Evolutionary conservation across 1,284 basidiomycete species (phyloP).

Genomic region (Ustilago lituana): DNA sequence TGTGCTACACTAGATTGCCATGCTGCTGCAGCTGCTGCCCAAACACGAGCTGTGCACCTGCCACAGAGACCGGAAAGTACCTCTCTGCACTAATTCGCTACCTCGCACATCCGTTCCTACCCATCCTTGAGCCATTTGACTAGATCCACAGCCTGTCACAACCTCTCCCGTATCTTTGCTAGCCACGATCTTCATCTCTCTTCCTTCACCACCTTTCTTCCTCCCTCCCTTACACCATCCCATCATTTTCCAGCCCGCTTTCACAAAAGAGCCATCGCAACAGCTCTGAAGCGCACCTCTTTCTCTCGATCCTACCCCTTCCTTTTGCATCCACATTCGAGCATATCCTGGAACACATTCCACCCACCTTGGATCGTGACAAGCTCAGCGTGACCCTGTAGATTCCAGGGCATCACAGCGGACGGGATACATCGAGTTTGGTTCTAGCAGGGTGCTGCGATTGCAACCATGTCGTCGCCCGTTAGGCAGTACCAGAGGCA

Average conservation of each 20-base stretch:
- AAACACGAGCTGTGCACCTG: constrained; percentile 3
- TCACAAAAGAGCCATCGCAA: constrained; percentile 17
- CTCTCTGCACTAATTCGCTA: not conserved
- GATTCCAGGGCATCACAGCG: too few relatives aligned
- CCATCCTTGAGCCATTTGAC: too few relatives aligned
- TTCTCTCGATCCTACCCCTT: not conserved
- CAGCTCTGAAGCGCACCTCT: constrained; percentile 19
- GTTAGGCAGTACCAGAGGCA: constrained; percentile 15
- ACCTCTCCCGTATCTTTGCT: too few relatives aligned
- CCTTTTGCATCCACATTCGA: not conserved
- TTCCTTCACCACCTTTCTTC: not conserved
- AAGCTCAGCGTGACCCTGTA: not conserved
- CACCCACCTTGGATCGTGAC: not conserved
- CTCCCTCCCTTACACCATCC: constrained; percentile 6
- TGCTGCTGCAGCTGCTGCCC: too few relatives aligned
- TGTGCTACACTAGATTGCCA: too few relatives aligned
- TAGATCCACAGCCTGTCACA: too few relatives aligned
- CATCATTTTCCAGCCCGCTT: constrained; percentile 7
- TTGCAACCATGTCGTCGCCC: constrained; percentile 30
- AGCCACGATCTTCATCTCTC: not conserved
- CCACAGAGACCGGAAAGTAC: constrained; percentile 4
- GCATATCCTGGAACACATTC: too few relatives aligned
- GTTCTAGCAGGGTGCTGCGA: too few relatives aligned
- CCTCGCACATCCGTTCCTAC: too few relatives aligned
- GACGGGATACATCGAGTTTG: too few relatives aligned